Base-by-base conservation (phyloP, 192 early-diverging fungal genomes). In the Coemansia sp. region DNA sequence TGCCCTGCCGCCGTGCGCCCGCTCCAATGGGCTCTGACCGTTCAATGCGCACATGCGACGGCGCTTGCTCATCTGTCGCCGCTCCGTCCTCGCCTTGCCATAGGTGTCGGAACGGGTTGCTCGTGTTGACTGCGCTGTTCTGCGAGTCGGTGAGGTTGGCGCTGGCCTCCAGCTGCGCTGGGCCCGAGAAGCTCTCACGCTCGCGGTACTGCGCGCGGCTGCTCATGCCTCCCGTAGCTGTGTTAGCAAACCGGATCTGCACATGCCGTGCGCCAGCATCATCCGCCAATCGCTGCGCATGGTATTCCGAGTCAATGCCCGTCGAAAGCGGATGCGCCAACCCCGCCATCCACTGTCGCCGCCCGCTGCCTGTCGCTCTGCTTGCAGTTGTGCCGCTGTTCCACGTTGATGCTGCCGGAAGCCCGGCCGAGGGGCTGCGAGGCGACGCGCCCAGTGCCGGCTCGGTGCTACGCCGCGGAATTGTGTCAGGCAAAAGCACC, bases 181-280 rank as follows among this genome's bases (percentile, higher is more conserved):
- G 73, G 9, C 69, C 78, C 25, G 78, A 80, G 53, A 80, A 80
- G 66, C 78, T 80, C 66, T 80, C 78, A 19, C 73, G 78, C 55
- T 77, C 65, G 65, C 36, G 61, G 60, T 66, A 20, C 27, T 24
- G 50, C 50, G 54, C 32, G 14, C 46, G 53, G 17, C 50, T 11
- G 54, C 30, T 58, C 25, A 25, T 42, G 59, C 61, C 31, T 54
- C 61, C 68, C 46, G 9, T 17, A 10, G 31, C 55, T 30, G 59
- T 58, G 42, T 59, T 58, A 7, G 57, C 52, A 33, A 61, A 68
- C 24, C 33, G 66, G 9, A 68, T 56, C 29, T 59, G 59, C 59
- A 24, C 22, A 2, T 54, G 66, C 32, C 31, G 63, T 53, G 20
- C 36, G 25, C 39, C 39, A 6, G 32, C 11, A 20, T 42, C 36